Evolutionary conservation across 441 rosid genomes (phyloP).

Genomic region (Jatropha podagrica): DNA sequence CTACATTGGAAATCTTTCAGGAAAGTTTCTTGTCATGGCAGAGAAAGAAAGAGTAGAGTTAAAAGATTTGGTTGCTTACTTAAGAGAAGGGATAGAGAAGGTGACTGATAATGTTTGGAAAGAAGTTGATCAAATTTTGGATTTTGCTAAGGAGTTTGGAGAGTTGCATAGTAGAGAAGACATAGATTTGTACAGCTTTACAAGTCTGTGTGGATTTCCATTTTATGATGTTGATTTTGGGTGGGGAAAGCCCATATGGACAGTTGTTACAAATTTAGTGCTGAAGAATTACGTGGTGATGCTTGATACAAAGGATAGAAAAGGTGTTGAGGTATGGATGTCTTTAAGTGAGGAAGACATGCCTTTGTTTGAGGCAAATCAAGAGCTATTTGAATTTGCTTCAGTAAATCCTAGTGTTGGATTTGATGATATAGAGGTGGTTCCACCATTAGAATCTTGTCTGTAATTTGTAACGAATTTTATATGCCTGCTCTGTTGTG

Average conservation of each 20-base stretch:
- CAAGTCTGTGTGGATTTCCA: constrained; percentile 25
- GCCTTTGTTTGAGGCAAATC: constrained; percentile 23
- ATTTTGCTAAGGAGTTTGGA: constrained; percentile 7
- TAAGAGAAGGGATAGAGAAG: constrained; percentile 21
- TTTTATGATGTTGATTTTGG: constrained; percentile 39
- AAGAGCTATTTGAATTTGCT: constrained; percentile 33
- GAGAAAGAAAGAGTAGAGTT: constrained; percentile 7
- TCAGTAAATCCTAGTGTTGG: constrained; percentile 14
- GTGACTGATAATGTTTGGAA: neutral
- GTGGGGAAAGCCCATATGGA: constrained; percentile 40
- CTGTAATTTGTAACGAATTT: neutral
- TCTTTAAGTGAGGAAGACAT: constrained; percentile 27
- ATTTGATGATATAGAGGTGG: neutral
- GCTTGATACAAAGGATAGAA: constrained; percentile 33
- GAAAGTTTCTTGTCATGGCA: neutral
- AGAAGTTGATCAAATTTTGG: constrained; percentile 8
- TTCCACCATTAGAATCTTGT: neutral
- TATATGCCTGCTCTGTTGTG: too few relatives aligned
- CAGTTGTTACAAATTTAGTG: neutral
- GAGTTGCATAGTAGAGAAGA: constrained; percentile 9
- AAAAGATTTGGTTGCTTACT: constrained; percentile 13
- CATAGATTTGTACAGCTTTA: constrained; percentile 21
- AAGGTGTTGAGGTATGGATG: constrained; percentile 49
- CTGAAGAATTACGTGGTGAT: constrained; percentile 23
- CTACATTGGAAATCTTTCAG: constrained; percentile 27